Percentiles rank a stretch among this genome's conserved stretches.
phyloP scores from a whole-genome alignment of 2,329 filamentous ascomycete species.

The Penicillium sp. region DNA sequence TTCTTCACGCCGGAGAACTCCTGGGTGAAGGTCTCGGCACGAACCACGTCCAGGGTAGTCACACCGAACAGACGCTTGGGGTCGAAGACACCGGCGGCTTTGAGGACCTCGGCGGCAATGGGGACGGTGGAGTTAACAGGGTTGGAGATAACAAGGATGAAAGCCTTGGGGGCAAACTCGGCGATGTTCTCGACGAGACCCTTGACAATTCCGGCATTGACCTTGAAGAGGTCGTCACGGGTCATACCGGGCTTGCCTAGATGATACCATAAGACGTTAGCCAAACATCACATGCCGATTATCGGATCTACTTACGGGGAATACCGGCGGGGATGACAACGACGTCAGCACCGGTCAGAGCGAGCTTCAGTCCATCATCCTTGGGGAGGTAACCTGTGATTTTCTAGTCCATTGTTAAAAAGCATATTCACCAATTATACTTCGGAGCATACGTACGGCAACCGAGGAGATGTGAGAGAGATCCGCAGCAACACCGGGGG shows the following conservation, averaged over 20 bases:
- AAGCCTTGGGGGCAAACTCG: conserved; percentile 87
- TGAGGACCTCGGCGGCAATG: conserved; percentile 95
- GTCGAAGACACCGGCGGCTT: conserved; percentile 89
- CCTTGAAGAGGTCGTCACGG: conserved; percentile 99
- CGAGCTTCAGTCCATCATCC: conserved; percentile 76
- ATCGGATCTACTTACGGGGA: conserved; percentile 67
- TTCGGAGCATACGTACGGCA: conserved; percentile 59
- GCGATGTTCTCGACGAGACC: conserved; percentile 85
- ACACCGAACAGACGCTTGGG: conserved; percentile 96
- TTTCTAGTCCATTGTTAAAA: conserved; percentile 55
- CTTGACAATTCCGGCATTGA: conserved; percentile 97
- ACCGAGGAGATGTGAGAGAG: conserved; percentile 94
- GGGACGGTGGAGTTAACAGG: conserved; percentile 99
- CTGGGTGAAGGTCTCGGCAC: conserved; percentile 93
- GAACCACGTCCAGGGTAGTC: conserved; percentile 96
- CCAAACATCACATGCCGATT: background rate
- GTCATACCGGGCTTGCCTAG: conserved; percentile 98
- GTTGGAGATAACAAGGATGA: conserved; percentile 96
- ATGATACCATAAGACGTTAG: conserved; percentile 8
- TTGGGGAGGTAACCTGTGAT: conserved; percentile 86
- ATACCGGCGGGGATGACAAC: conserved; percentile 97
- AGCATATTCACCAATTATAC: background rate
- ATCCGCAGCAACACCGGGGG: conserved; percentile 90
- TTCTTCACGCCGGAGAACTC: conserved; percentile 78
- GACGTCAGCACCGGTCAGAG: conserved; percentile 90